Evolutionary conservation across 768 basidiomycete species (phyloP), one percentile per base, ranked within the genome.

Genomic region (Podaxis sp.): DNA sequence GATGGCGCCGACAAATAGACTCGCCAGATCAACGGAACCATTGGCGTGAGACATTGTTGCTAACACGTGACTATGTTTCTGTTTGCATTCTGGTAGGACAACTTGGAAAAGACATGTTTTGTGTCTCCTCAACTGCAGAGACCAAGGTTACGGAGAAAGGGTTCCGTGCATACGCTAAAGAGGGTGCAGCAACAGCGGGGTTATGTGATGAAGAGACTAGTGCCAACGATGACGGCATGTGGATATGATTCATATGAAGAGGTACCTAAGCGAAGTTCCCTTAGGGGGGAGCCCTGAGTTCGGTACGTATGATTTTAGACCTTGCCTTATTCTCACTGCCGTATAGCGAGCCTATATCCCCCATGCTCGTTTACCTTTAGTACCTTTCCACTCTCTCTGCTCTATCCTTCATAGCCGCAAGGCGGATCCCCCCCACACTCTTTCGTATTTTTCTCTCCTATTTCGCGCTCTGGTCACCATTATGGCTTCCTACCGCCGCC

Each of bases 401-500:
- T 53, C 58, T 61, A 50, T 51, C 51, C 60, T 61, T 22, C 53
- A 52, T 52, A 38, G 24, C 60, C 40, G 33, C 52, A 37, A 54
- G 60, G 53, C 43, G 49, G 37, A 37, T 53, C 43, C 50, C 59
- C 57, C 24, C 63, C 38, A 50, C 66, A 19, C 60, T 66, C 63
- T 63, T 64, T 66, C 66, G 57, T 65, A 61, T 67, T 67, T 53
- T 63, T 64, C 59, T 53, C 61, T 55, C 63, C 49, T 40, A 43
- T 65, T 40, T 52, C 37, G 9, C 49, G 36, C 25, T 59, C 17
- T 50, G 38, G 24, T 43, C 55, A 43, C 62, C 49, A 51, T 54
- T 59, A 71, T 72, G 69, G 65, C 72, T 46, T 65, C 72, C 40
- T 64, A 67, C 47, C 71, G 75, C 55, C 71, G 74, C 37, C 72